phyloP scores from a whole-genome alignment of 225 moss, liverwort and hornwort species.

The Climacium dendroides region DNA sequence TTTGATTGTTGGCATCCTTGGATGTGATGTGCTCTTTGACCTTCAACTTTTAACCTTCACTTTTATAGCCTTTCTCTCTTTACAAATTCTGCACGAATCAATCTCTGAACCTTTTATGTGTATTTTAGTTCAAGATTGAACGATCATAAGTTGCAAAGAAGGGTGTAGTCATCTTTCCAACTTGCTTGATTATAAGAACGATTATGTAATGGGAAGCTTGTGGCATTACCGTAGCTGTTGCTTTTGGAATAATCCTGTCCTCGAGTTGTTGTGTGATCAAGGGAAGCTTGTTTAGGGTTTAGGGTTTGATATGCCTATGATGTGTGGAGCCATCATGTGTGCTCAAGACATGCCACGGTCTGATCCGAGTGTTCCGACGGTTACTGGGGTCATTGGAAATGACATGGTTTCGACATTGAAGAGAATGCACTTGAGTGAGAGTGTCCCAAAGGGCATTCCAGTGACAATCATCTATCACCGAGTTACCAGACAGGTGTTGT shows the following conservation, averaged over 20 bases:
- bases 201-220: not conserved
- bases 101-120: not conserved
- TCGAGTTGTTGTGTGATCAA: not conserved
- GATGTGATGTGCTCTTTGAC: not conserved
- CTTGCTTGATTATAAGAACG: not conserved
- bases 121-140: not conserved
- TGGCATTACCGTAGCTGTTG: not conserved
- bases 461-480: conserved; percentile 18
- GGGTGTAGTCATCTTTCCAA: not conserved
- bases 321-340: not conserved
- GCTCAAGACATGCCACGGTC: not conserved
- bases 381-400: not conserved
- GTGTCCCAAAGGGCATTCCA: not conserved
- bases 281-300: not conserved
- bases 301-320: not conserved
- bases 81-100: not conserved
- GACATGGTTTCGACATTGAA: not conserved
- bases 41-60: not conserved
- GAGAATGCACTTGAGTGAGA: not conserved
- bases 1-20: not conserved
- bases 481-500: conserved; percentile 3
- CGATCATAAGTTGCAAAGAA: not conserved
- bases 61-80: not conserved
- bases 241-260: not conserved
- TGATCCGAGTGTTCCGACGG: not conserved